These are phyloP conservation scores for Xylogone sp. DNA, from an alignment of 2,329 filamentous ascomycete genomes.

Conservation along the genomic window DNA sequence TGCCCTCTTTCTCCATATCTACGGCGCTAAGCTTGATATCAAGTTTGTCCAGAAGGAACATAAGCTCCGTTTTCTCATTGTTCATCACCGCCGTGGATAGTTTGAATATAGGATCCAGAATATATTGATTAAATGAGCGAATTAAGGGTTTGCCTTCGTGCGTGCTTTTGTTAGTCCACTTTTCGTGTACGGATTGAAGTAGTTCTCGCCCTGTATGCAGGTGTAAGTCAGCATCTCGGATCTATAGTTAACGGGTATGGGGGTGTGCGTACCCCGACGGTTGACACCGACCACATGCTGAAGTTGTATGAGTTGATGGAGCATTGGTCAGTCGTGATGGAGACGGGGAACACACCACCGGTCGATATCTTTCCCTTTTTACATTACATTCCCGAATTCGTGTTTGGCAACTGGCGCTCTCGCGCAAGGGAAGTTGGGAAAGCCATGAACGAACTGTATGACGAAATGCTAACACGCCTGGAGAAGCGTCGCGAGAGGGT, in stretches of 20 bases:
- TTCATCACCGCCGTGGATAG: constrained; percentile 97
- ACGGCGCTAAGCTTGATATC: constrained; percentile 84
- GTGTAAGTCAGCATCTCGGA: constrained; percentile 23
- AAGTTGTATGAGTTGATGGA: constrained; percentile 39
- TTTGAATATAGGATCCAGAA: constrained; percentile 99
- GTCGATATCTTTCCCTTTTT: constrained; percentile 44
- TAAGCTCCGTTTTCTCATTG: constrained; percentile 84
- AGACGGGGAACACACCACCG: constrained; percentile 44
- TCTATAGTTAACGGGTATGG: no score
- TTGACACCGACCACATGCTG: constrained; percentile 31
- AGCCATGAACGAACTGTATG: constrained; percentile 39
- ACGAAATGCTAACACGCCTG: constrained; percentile 25
- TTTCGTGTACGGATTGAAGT: constrained; percentile 99
- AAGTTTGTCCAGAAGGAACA: constrained; percentile 65
- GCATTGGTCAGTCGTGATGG: constrained; percentile 39
- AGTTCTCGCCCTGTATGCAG: constrained; percentile 75
- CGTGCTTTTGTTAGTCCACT: constrained; percentile 89
- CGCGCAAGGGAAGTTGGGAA: constrained; percentile 33
- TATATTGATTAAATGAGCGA: constrained; percentile 99
- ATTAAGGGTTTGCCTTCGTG: constrained; percentile 86
- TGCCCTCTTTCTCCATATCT: constrained; percentile 93
- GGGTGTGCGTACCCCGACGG: constrained; percentile 25
- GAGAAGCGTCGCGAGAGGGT: constrained; percentile 25
- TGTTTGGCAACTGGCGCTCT: constrained; percentile 36
- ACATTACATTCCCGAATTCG: constrained; percentile 35